Conservation (phyloP, 805 yeast genomes). For the Saccharomycopsis synnaedendra region DNA sequence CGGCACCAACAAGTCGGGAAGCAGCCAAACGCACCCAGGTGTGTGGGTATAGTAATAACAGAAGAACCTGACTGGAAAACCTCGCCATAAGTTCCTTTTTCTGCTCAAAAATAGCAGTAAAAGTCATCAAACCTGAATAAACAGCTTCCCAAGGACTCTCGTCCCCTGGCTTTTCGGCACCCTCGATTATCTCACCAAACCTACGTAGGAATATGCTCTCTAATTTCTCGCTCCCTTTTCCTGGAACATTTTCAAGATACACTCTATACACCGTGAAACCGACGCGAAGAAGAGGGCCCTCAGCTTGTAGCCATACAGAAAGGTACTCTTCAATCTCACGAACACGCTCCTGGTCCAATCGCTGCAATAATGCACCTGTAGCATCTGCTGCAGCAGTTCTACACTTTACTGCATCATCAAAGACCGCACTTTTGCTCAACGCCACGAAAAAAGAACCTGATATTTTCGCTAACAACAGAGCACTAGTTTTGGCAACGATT, state of each 20-base stretch:
- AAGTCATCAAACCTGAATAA: constrained; percentile 50
- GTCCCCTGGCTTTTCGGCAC: constrained; percentile 22
- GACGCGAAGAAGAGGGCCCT: constrained; percentile 48
- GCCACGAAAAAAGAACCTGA: constrained; percentile 76
- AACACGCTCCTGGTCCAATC: constrained; percentile 27
- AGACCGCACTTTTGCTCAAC: constrained; percentile 61
- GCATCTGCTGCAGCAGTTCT: constrained; percentile 72
- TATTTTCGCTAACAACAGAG: constrained; percentile 45
- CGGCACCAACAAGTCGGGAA: constrained; percentile 42
- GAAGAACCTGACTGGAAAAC: constrained; percentile 26
- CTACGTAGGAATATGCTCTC: constrained; percentile 27
- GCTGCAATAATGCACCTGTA: constrained; percentile 41
- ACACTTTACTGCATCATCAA: constrained; percentile 70
- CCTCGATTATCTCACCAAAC: constrained; percentile 21
- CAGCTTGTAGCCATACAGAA: constrained; percentile 50
- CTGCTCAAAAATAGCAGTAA: constrained; percentile 27
- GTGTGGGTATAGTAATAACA: constrained; percentile 69
- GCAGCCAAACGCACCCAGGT: constrained; percentile 78
- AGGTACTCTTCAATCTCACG: constrained; percentile 33
- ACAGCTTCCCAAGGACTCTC: constrained; percentile 60
- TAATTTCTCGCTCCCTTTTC: constrained; percentile 26
- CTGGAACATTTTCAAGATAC: constrained; percentile 39
- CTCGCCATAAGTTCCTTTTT: constrained; percentile 37
- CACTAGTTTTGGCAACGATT: constrained; percentile 54
- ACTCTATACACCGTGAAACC: constrained; percentile 65